Evolutionary conservation across 129 eudicot genomes (phyloP).

Genomic region (sunflower (Helianthus annuus)): DNA sequence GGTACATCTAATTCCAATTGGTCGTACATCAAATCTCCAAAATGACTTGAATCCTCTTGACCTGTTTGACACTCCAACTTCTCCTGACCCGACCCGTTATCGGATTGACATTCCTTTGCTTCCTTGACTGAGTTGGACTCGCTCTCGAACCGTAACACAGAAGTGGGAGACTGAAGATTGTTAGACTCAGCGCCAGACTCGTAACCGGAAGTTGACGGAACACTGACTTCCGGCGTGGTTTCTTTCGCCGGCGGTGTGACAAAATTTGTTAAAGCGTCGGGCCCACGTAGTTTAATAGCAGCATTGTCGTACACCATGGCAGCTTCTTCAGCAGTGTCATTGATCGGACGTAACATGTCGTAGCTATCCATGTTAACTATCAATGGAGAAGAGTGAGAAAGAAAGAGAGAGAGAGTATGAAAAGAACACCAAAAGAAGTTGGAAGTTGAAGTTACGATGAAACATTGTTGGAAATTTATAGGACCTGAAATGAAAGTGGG

Average conservation of each 20-base stretch:
- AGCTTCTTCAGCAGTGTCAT: conserved; percentile 93
- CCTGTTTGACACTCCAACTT: conserved; percentile 13
- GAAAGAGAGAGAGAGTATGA: conserved; percentile 24
- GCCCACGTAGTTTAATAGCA: conserved; percentile 91
- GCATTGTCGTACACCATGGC: conserved; percentile 98
- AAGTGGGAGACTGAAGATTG: conserved; percentile 62
- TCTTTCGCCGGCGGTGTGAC: conserved; percentile 52
- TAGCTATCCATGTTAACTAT: conserved; percentile 47
- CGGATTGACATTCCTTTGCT: conserved; percentile 37
- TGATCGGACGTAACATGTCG: conserved; percentile 57
- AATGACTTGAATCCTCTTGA: conserved; percentile 18
- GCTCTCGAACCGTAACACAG: conserved; percentile 59
- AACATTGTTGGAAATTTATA: too few species aligned
- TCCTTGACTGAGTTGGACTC: conserved; percentile 35
- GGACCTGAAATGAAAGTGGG: too few species aligned
- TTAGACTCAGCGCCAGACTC: conserved; percentile 74
- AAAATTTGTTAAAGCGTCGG: conserved; percentile 87
- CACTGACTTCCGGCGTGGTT: conserved; percentile 35
- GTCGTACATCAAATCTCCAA: conserved; percentile 30
- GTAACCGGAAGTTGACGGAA: conserved; percentile 62
- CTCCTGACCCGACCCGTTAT: conserved; percentile 31
- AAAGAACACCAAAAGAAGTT: conserved; percentile 23
- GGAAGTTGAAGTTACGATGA: conserved; percentile 42
- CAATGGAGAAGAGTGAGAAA: conserved; percentile 3
- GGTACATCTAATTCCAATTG: conserved; percentile 48